These are phyloP conservation scores for Fusarium sulawesiense DNA, from an alignment of 2,329 filamentous ascomycete species.

Conservation along the genomic window DNA sequence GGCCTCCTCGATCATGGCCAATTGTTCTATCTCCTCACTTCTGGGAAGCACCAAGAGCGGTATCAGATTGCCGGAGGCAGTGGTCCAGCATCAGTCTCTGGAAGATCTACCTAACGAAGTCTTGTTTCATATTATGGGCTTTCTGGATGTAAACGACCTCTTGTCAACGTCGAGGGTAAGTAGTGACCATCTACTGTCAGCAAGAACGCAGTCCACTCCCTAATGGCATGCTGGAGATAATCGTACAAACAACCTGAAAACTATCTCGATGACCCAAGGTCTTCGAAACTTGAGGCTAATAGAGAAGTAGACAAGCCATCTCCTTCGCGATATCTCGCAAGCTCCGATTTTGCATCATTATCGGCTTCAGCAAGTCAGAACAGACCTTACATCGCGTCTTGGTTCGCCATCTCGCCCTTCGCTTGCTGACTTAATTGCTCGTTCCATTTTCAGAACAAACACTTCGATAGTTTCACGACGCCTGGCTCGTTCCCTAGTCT, in stretches of 20 bases:
- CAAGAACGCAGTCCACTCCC: constrained; percentile 3
- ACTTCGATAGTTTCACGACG: constrained; percentile 73
- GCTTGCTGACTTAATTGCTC: constrained; percentile 69
- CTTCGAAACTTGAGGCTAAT: constrained; percentile 34
- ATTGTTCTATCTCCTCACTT: not conserved
- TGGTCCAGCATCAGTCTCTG: constrained; percentile 42
- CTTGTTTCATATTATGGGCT: constrained; percentile 65
- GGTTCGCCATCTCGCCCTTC: constrained; percentile 68
- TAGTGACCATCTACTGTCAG: constrained; percentile 32
- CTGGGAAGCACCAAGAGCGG: not conserved
- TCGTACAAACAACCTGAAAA: not conserved
- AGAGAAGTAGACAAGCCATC: constrained; percentile 65
- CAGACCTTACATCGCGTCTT: constrained; percentile 66
- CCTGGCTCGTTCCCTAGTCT: constrained; percentile 71
- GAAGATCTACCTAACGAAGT: constrained; percentile 67
- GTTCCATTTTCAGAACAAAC: constrained; percentile 74
- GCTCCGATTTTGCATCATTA: constrained; percentile 73
- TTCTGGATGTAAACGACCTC: constrained; percentile 68
- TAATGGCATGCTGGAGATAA: not conserved
- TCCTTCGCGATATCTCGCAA: constrained; percentile 70
- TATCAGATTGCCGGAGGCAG: not conserved
- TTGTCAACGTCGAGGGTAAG: constrained; percentile 67
- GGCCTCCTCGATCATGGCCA: constrained; percentile 6
- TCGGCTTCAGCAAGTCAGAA: constrained; percentile 68
- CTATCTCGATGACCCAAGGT: not conserved